Evolutionary conservation across 192 early-diverging fungal genomes (phyloP), one percentile per base, ranked within the genome.

Genomic region (Jimgerdemannia flammicorona): DNA sequence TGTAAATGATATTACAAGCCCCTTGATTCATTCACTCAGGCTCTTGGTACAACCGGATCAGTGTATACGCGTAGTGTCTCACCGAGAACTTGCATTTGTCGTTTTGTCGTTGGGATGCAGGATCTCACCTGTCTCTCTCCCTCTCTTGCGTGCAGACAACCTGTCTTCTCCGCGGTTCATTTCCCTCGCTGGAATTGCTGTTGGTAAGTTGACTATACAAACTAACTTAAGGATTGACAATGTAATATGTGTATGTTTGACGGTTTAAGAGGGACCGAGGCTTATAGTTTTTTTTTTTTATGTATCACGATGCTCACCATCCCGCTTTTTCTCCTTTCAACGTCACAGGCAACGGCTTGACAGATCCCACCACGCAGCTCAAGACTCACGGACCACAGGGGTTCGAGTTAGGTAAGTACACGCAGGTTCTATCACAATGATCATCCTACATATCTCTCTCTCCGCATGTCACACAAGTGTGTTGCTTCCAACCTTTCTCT

Each of bases 351-450:
- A 87, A 91, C 74, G 88, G 87, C 44, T 74, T 92, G 65, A 92
- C 91, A 2, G 91, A 92, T 75, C 91, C 91, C 9, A 39, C 79
- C 59, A 79, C 77, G 3, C 90, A 92, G 75, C 75, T 92, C 66
- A 75, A 80, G 65, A 42, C 81, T 42, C 89, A 93, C 74, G 85
- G 86, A n/a, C 81, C 84, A 39, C 83, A 88, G 49, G 89, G 86
- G 18, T 85, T 87, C 41, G 82, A 84, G 8, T 72, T 89, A 59
- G 83, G 74, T 74, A 20, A 42, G 7, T 68, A 0, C 29, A 29
- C 29, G 29, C 29, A 29, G 29, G 29, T 29, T 29, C 29, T 29
- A 29, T 29, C 29, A 29, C 29, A 29, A 29, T 29, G 29, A 29
- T 29, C 29, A 29, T 29, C 29, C 29, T n/a, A n/a, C n/a, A n/a